phyloP scores from a whole-genome alignment of 352 stramenopile species.

The Bremia lactucae region DNA sequence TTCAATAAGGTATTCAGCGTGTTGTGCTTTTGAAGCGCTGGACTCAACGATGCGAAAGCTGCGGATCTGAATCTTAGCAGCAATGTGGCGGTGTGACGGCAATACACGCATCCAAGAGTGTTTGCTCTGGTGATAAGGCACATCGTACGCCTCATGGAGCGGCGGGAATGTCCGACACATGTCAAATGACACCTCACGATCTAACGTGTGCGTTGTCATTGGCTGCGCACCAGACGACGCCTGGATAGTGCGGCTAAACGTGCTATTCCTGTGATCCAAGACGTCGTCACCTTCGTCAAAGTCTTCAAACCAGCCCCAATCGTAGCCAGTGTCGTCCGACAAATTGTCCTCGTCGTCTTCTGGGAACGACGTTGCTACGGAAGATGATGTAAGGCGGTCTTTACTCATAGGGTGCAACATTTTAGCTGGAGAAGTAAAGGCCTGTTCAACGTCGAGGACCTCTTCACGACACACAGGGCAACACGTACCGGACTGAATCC shows the following conservation, averaged over 20 bases:
- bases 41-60: conserved; percentile 75
- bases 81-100: conserved; percentile 63
- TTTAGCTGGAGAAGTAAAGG: conserved; percentile 32
- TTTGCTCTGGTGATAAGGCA: conserved; percentile 45
- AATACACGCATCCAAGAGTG: conserved; percentile 55
- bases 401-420: conserved; percentile 32
- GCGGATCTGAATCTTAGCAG: conserved; percentile 68
- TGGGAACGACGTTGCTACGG: conserved; percentile 31
- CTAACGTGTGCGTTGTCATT: conserved; percentile 35
- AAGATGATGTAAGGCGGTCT: conserved; percentile 33
- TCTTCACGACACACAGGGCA: conserved; percentile 59
- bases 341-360: conserved; percentile 30
- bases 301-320: conserved; percentile 80
- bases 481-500: conserved; percentile 51
- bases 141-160: conserved; percentile 42
- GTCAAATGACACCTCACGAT: conserved; percentile 62
- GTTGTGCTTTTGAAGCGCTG: conserved; percentile 32
- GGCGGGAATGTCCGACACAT: conserved; percentile 63
- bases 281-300: conserved; percentile 49
- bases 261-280: conserved; percentile 10
- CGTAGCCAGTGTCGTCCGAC: conserved; percentile 25
- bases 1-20: conserved; percentile 77
- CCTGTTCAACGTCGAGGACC: conserved; percentile 42
- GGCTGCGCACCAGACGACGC: too few relatives aligned
- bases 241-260: too few relatives aligned